phyloP scores from a whole-genome alignment of 1,139 yeast species.

The Blastobotrys indianensis region DNA sequence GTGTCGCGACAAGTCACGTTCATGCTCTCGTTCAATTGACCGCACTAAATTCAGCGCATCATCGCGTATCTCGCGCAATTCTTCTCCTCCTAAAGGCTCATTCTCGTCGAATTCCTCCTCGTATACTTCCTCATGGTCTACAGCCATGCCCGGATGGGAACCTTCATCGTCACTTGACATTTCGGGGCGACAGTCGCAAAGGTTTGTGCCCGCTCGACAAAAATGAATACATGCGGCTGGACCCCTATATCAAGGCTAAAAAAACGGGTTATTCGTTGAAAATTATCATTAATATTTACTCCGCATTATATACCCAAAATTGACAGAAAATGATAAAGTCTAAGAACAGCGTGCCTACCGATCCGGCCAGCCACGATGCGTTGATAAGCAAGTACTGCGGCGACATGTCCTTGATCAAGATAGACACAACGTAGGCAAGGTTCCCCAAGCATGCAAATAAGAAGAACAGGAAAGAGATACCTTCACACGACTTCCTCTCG shows the following conservation, averaged over 20 bases:
- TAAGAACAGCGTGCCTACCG: constrained; percentile 76
- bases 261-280: too few species aligned
- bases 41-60: constrained; percentile 18
- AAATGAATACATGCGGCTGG: too few species aligned
- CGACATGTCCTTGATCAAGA: constrained; percentile 63
- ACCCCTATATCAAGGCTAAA: too few species aligned
- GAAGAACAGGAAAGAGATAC: constrained; percentile 86
- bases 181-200: too few species aligned
- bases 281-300: constrained; percentile 1
- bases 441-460: constrained; percentile 91
- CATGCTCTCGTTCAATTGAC: constrained; percentile 25
- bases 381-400: constrained; percentile 68
- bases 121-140: neutral
- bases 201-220: too few species aligned
- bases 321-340: constrained; percentile 83
- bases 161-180: too few species aligned
- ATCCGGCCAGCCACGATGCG: constrained; percentile 89
- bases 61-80: constrained; percentile 1
- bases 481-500: constrained; percentile 84
- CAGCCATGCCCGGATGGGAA: too few species aligned
- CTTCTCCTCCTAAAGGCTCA: neutral
- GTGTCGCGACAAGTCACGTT: constrained; percentile 26
- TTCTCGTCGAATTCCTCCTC: neutral
- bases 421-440: constrained; percentile 79
- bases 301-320: constrained; percentile 67